A percentile compares a stretch with the other conserved stretches of the same genome.
Conservation (phyloP, 2,329 filamentous ascomycete genomes). For the Monosporascus sp. region DNA sequence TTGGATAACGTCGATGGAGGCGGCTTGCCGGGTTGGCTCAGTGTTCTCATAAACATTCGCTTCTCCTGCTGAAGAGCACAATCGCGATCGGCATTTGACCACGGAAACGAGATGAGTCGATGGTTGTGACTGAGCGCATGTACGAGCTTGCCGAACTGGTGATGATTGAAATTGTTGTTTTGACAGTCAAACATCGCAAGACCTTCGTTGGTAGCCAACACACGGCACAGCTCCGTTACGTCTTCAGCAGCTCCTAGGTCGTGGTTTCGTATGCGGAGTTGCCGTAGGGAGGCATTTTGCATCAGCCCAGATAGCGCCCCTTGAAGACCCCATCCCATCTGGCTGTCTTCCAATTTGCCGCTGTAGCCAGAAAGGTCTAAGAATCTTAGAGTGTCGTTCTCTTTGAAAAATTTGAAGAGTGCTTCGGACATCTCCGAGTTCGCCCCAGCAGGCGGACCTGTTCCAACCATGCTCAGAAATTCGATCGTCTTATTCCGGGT, state of each 20-base stretch:
- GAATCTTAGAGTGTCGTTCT: conserved; percentile 46
- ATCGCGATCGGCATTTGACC: conserved; percentile 19
- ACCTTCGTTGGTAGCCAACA: conserved; percentile 43
- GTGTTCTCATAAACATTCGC: conserved; percentile 14
- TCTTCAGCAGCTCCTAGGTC: conserved; percentile 42
- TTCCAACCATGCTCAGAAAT: conserved; percentile 50
- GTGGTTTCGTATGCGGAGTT: conserved; percentile 53
- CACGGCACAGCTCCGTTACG: conserved; percentile 40
- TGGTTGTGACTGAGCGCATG: conserved; percentile 23
- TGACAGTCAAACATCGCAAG: conserved; percentile 51
- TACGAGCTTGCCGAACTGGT: conserved; percentile 24
- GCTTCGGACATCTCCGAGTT: conserved; percentile 43
- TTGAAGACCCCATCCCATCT: conserved; percentile 50
- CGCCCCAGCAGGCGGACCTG: conserved; percentile 42
- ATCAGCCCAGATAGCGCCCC: conserved; percentile 43
- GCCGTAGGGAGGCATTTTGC: conserved; percentile 39
- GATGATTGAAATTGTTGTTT: conserved; percentile 47
- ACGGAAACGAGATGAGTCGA: conserved; percentile 26
- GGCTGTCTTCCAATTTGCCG: conserved; percentile 53
- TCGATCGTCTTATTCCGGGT: conserved; percentile 45
- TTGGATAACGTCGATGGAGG: conserved; percentile 16
- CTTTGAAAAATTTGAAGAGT: conserved; percentile 46
- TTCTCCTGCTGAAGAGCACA: conserved; percentile 23
- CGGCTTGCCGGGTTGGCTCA: conserved; percentile 9
- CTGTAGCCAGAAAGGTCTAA: conserved; percentile 54